Conservation (phyloP, 2,329 filamentous ascomycete species). For the Exophiala dermatitidis region DNA sequence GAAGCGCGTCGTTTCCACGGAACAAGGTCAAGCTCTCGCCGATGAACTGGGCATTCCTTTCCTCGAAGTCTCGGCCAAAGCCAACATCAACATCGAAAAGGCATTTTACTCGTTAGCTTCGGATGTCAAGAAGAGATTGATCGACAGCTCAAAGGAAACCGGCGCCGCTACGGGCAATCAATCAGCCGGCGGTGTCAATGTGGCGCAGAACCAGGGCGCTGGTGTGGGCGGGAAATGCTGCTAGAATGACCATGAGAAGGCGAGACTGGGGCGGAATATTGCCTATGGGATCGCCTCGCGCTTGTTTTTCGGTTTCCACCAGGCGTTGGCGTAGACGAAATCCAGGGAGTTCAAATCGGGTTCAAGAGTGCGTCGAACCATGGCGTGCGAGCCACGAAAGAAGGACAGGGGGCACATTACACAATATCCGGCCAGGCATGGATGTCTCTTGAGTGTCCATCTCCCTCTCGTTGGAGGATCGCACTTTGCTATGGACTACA, state of each 20-base stretch:
- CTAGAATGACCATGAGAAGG: conserved; percentile 33
- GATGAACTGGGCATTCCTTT: conserved; percentile 96
- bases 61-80: conserved; percentile 96
- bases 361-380: no score
- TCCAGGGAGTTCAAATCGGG: no score
- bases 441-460: no score
- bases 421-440: no score
- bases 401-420: no score
- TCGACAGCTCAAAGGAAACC: conserved; percentile 68
- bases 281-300: no score
- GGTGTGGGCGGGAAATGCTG: conserved; percentile 67
- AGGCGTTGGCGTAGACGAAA: no score
- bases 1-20: conserved; percentile 88
- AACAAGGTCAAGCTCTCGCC: conserved; percentile 85
- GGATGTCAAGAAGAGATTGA: conserved; percentile 97
- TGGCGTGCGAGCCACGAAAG: no score
- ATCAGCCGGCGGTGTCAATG: conserved; percentile 55
- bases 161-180: conserved; percentile 7
- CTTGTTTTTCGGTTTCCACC: no score
- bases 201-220: conserved; percentile 53
- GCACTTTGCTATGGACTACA: no score
- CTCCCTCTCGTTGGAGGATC: no score
- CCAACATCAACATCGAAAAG: conserved; percentile 99
- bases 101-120: conserved; percentile 91
- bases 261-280: background rate